Conservation (phyloP, 768 basidiomycete species). For the Paxillus involutus region DNA sequence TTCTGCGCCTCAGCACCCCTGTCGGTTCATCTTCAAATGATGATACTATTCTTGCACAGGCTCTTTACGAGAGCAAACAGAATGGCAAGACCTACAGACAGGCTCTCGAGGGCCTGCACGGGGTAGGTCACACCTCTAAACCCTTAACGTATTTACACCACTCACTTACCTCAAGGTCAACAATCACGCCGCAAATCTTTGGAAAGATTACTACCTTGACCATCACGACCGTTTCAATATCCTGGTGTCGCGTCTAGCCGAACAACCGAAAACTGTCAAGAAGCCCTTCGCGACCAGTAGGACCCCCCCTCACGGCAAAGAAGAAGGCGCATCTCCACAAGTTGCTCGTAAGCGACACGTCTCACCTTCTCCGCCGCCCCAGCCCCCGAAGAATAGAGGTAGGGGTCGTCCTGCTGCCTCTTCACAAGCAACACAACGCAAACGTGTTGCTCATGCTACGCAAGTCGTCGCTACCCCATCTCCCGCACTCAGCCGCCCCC, state of each 20-base stretch:
- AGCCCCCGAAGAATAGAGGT: constrained; percentile 19
- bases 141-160: neutral
- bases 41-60: constrained; percentile 57
- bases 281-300: constrained; percentile 24
- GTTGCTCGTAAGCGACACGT: constrained; percentile 38
- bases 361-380: constrained; percentile 25
- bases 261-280: constrained; percentile 29
- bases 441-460: constrained; percentile 15
- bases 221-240: constrained; percentile 60
- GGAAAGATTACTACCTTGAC: constrained; percentile 83
- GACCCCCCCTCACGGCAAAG: constrained; percentile 6
- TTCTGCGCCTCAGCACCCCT: constrained; percentile 52
- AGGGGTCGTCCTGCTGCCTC: constrained; percentile 20
- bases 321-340: constrained; percentile 18
- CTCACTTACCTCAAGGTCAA: constrained; percentile 34
- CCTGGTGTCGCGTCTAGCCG: constrained; percentile 23
- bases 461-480: constrained; percentile 19
- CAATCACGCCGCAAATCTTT: constrained; percentile 54
- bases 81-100: constrained; percentile 56
- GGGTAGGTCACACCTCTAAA: constrained; percentile 41
- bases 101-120: constrained; percentile 66
- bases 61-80: constrained; percentile 37
- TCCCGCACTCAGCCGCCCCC: constrained; percentile 23
- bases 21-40: constrained; percentile 50
- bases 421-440: constrained; percentile 25